These are phyloP conservation scores for Solanum gracilifrons DNA, from an alignment of 257 asterid genomes.

Conservation along the genomic window DNA sequence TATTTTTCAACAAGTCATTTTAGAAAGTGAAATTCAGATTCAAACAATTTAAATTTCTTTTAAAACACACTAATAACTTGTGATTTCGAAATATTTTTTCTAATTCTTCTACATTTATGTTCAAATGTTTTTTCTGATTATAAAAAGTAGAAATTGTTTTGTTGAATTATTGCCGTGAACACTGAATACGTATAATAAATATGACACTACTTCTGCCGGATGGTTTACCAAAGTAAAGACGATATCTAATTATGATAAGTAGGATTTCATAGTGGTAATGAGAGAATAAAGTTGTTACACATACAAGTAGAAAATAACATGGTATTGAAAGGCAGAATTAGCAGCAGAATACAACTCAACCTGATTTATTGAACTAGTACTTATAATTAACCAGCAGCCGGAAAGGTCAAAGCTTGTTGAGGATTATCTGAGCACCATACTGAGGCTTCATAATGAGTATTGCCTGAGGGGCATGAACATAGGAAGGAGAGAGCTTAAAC, in stretches of 20 bases:
- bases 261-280: neutral
- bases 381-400: neutral
- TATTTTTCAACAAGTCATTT: too few relatives aligned
- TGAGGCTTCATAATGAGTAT: neutral
- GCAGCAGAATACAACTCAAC: neutral
- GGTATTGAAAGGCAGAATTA: neutral
- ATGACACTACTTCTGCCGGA: too few relatives aligned
- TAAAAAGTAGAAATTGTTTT: too few relatives aligned
- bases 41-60: too few relatives aligned
- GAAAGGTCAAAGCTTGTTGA: neutral
- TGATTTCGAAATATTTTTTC: too few relatives aligned
- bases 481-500: neutral
- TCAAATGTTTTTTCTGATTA: neutral
- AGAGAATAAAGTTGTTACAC: neutral
- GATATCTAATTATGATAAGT: too few relatives aligned
- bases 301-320: too few relatives aligned
- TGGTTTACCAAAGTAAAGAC: too few relatives aligned
- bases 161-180: too few relatives aligned
- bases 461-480: neutral
- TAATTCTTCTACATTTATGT: neutral
- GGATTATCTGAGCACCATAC: neutral
- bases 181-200: too few relatives aligned
- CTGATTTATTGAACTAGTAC: neutral
- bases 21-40: too few relatives aligned
- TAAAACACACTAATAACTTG: too few relatives aligned